These are phyloP conservation scores for Cercospora janseana DNA, from an alignment of 2,329 filamentous ascomycete genomes.

Conservation along the genomic window DNA sequence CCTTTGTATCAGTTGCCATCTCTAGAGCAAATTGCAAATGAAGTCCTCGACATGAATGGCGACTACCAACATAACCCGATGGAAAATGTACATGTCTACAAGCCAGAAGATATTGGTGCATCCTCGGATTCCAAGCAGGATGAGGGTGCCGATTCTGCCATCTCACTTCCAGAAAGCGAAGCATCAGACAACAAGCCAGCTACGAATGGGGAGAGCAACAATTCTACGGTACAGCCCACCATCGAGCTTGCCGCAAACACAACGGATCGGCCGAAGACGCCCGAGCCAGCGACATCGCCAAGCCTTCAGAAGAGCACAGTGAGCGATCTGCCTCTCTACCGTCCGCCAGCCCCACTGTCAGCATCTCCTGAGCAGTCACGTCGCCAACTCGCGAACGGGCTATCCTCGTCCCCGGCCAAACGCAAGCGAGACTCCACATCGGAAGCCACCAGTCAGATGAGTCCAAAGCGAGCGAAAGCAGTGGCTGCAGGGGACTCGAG, in stretches of 20 bases:
- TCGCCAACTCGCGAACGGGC: conserved; percentile 24
- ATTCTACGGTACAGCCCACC: conserved; percentile 9
- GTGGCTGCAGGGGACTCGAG: conserved; percentile 7
- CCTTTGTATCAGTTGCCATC: conserved; percentile 33
- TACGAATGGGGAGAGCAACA: neutral
- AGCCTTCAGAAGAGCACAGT: conserved; percentile 18
- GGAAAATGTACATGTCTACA: conserved; percentile 23
- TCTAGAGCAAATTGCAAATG: conserved; percentile 39
- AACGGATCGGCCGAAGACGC: conserved; percentile 2
- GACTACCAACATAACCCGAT: conserved; percentile 24
- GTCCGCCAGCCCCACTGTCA: conserved; percentile 32
- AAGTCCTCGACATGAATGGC: conserved; percentile 39
- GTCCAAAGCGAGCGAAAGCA: conserved; percentile 19
- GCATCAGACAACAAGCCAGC: conserved; percentile 17
- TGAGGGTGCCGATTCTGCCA: conserved; percentile 34
- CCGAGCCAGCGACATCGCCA: conserved; percentile 12
- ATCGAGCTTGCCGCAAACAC: conserved; percentile 5
- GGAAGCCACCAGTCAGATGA: conserved; percentile 9
- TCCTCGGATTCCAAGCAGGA: conserved; percentile 25
- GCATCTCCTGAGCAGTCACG: conserved; percentile 33
- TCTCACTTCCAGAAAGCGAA: conserved; percentile 31
- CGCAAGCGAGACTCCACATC: conserved; percentile 27
- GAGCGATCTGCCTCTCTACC: conserved; percentile 30
- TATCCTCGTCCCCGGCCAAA: conserved; percentile 20
- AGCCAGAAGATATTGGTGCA: conserved; percentile 21